These are phyloP conservation scores for Skeletonema grethae DNA, from an alignment of 108 stramenopile genomes.

Conservation along the genomic window DNA sequence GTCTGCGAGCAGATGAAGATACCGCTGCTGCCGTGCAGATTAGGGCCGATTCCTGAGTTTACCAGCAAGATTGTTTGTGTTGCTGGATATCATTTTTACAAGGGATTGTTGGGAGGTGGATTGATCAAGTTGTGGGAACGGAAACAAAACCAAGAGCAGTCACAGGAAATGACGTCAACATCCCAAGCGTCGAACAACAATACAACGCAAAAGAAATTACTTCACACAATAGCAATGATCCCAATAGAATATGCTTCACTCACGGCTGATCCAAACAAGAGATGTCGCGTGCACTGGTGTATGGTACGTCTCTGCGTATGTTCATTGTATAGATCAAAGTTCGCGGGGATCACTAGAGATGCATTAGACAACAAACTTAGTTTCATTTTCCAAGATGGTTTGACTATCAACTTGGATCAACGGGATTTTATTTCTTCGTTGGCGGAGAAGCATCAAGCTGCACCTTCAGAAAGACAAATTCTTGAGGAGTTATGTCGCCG, in stretches of 20 bases:
- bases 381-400: constrained; percentile 64
- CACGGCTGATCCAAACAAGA: constrained; percentile 35
- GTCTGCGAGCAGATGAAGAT: constrained; percentile 44
- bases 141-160: constrained; percentile 6
- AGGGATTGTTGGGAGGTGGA: constrained; percentile 33
- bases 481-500: constrained; percentile 52
- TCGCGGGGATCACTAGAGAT: constrained; percentile 40
- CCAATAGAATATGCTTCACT: constrained; percentile 46
- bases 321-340: constrained; percentile 69
- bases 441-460: constrained; percentile 76
- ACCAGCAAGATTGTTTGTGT: constrained; percentile 76
- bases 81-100: constrained; percentile 61
- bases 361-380: constrained; percentile 47
- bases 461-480: constrained; percentile 77
- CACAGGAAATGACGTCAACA: neutral
- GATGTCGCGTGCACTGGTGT: constrained; percentile 65
- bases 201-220: constrained; percentile 16
- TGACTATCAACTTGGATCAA: constrained; percentile 50
- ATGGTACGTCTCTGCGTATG: constrained; percentile 71
- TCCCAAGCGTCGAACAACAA: neutral
- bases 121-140: constrained; percentile 39
- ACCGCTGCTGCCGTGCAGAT: constrained; percentile 60
- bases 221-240: constrained; percentile 57
- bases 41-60: constrained; percentile 76
- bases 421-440: constrained; percentile 55